Base-by-base conservation (phyloP, 2,329 filamentous ascomycete genomes). In the Rutstroemia sp. region DNA sequence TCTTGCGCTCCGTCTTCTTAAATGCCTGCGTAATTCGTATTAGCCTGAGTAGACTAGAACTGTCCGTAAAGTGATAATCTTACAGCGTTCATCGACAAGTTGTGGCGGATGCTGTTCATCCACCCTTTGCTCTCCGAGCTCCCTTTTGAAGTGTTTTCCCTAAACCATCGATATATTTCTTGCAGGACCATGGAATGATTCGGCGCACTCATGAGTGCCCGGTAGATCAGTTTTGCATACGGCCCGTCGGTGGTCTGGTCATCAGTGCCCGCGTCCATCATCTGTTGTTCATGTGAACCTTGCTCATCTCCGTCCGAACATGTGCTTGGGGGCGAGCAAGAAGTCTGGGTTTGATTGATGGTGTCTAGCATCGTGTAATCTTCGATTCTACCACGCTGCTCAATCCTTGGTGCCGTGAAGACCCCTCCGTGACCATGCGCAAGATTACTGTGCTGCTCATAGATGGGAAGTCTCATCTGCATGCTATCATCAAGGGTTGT, bases 21-120 rank as follows among this genome's bases (percentile, higher is more conserved):
- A 84, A 80, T 9, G 80, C 79, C 77, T 82, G 59, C 56, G 45
- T 25, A 17, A 8, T 25, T 48, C 4, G 9, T 48, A 41, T 60
- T 30, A 57, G 41, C 45, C 51, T 38, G 7, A 38, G 38, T 39
- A n/a, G 51, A 45, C 42, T 16, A 73, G 72, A n/a, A 12, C 10
- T 34, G 9, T 34, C 9, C 12, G 30, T 34, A 34, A 34, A 34
- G 30, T 4, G 37, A n/a, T 14, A 38, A 48, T 77, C 83, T 73
- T 82, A 96, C 92, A 59, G 80, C 79, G 65, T 97, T 97, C 92
- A 97, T 96, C 48, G 90, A 96, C 7, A 97, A 76, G 64, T 97
- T 97, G 71, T 97, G 92, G 2, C 92, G 83, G 62, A 97, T 95
- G 69, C 89, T 95, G 71, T 96, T 97, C 73, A 92, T 88, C 92